phyloP scores from a whole-genome alignment of 768 basidiomycete species.

The Glaciozyma martinii region DNA sequence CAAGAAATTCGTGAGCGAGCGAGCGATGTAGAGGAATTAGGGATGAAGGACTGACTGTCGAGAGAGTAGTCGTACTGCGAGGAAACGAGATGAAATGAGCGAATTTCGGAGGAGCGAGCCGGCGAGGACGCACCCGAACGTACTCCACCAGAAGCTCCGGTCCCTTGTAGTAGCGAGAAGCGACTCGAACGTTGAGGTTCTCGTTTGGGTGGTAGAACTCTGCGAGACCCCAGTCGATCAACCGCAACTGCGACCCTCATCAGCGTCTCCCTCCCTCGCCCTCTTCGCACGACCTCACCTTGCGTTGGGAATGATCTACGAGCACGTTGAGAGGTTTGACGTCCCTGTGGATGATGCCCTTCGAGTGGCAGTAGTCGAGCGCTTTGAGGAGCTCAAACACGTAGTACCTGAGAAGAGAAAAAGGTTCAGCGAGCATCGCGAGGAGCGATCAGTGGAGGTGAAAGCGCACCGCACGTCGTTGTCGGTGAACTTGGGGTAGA shows the following conservation, averaged over 20 bases:
- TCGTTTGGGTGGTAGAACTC: constrained; percentile 31
- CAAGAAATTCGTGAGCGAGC: no score
- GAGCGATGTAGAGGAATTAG: not conserved
- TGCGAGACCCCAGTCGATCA: constrained; percentile 33
- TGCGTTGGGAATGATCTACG: constrained; percentile 26
- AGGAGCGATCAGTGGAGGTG: no score
- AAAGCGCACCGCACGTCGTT: constrained; percentile 30
- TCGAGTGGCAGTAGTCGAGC: constrained; percentile 32
- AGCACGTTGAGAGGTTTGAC: constrained; percentile 33
- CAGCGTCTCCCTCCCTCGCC: not conserved
- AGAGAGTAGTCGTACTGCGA: constrained; percentile 16
- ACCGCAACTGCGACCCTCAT: constrained; percentile 11
- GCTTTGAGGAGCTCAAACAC: constrained; percentile 31
- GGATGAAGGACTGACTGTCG: constrained; percentile 9
- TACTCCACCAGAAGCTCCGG: constrained; percentile 29
- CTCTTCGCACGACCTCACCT: constrained; percentile 6
- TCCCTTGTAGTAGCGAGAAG: constrained; percentile 28
- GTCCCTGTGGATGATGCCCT: constrained; percentile 34
- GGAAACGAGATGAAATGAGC: no score
- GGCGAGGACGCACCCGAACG: not conserved
- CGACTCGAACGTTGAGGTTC: constrained; percentile 31
- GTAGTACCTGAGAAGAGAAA: no score
- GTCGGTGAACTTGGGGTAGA: constrained; percentile 31
- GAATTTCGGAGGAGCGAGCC: no score
- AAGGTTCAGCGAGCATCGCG: no score